Evolutionary conservation across 2,329 filamentous ascomycete genomes (phyloP), one percentile per base, ranked within the genome.

Genomic region (Exophiala sp.): DNA sequence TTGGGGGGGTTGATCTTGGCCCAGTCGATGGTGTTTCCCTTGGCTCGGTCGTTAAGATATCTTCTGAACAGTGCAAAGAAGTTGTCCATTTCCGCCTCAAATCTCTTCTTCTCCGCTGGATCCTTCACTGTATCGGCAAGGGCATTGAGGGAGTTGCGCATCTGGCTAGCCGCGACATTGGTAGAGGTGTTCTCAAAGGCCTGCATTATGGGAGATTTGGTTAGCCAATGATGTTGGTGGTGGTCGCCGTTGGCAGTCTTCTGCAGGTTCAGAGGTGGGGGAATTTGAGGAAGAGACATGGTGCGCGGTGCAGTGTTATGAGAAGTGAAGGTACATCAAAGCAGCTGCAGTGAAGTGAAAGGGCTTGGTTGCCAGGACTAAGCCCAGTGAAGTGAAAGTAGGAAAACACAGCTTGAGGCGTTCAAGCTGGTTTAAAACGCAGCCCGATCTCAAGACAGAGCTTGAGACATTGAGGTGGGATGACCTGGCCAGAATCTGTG

Each of bases 1-100:
- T 93, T 90, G 50, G 93, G 93, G 61, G 93, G 93, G 47, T 87
- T 85, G 70, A 98, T 98, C 66, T 89, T 88, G 59, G 94, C 89
- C 93, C 93, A 98, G 70, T 95, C 88, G 80, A 93, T 81, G 44
- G 82, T 82, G 69, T 93, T 96, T 70, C 91, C 90, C 82, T 97
- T 97, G 67, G 93, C 91, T 79, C 96, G 95, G 77, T 97, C 93
- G 69, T 96, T 96, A 58, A 98, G 78, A 74, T 96, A 98, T 73
- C 93, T 83, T 68, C 93, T 86, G 85, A 98, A 98, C 56, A 98
- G 85, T 55, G 89, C 85, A 69, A 98, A 98, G 80, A 98, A 98
- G 83, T 98, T 98, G 81, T 98, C 93, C 90, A 96, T 97, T 75
- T 98, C 91, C 3, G 90, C 94, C 76, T 97, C 91, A 71, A 97